These are phyloP conservation scores for Pichia membranifaciens DNA, from an alignment of 805 yeast species.

Conservation along the genomic window DNA sequence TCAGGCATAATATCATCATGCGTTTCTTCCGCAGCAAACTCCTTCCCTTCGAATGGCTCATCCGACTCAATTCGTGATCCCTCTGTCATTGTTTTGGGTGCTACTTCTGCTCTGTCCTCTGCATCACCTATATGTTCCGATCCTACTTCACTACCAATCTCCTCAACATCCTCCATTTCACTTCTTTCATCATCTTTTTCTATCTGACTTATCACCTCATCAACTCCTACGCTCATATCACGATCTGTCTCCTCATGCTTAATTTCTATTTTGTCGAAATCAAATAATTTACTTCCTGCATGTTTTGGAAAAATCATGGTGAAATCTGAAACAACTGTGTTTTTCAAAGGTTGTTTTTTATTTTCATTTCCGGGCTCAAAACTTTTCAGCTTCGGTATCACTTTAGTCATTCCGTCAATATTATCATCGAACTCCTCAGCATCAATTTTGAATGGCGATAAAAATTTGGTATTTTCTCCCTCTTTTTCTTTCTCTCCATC, in stretches of 20 bases:
- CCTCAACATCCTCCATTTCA: constrained; percentile 1
- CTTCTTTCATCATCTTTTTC: neutral
- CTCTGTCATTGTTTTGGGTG: neutral
- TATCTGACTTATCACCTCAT: neutral
- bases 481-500: constrained; percentile 7
- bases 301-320: constrained; percentile 33
- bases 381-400: constrained; percentile 18
- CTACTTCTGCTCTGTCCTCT: neutral
- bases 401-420: constrained; percentile 28
- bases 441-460: constrained; percentile 6
- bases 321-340: constrained; percentile 28
- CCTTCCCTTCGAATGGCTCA: neutral
- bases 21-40: neutral
- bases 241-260: constrained; percentile 2
- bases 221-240: neutral
- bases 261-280: constrained; percentile 14
- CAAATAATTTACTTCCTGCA: constrained; percentile 11
- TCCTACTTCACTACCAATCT: neutral
- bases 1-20: neutral
- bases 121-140: neutral
- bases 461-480: neutral
- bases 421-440: constrained; percentile 16
- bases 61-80: neutral
- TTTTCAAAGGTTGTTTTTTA: constrained; percentile 9
- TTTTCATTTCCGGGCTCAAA: constrained; percentile 9